Conservation (phyloP, 2,329 filamentous ascomycete species). For the Diaporthe sp. region DNA sequence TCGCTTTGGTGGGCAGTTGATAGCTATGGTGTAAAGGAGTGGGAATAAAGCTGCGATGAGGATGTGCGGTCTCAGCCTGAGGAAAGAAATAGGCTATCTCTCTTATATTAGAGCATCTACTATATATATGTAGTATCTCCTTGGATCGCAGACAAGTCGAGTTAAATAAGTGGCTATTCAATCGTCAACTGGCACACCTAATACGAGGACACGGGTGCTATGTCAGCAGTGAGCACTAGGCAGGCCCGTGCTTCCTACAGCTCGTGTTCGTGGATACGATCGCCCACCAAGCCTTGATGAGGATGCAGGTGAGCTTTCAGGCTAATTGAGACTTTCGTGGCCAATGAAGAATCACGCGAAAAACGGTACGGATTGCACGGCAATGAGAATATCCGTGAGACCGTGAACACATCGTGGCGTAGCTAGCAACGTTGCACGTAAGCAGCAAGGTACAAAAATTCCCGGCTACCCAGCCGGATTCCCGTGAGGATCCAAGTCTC, state of each 20-base stretch:
- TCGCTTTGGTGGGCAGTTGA: neutral
- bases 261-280: neutral
- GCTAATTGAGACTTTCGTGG: neutral
- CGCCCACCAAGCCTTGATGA: neutral
- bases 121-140: no score
- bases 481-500: neutral
- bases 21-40: neutral
- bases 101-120: neutral
- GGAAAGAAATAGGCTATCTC: neutral
- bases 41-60: neutral
- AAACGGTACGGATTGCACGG: neutral
- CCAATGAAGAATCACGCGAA: neutral
- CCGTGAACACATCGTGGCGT: neutral
- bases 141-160: neutral
- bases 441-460: neutral
- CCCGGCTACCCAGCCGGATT: neutral
- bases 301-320: neutral
- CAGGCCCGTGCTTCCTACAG: neutral
- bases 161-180: neutral
- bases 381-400: neutral
- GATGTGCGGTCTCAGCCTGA: neutral
- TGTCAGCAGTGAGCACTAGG: slow-evolving; percentile 7
- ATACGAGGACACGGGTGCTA: neutral
- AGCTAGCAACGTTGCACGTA: neutral
- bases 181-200: neutral